Base-by-base conservation (phyloP, 495 filamentous ascomycete species). In the Trichoderma parareesei region DNA sequence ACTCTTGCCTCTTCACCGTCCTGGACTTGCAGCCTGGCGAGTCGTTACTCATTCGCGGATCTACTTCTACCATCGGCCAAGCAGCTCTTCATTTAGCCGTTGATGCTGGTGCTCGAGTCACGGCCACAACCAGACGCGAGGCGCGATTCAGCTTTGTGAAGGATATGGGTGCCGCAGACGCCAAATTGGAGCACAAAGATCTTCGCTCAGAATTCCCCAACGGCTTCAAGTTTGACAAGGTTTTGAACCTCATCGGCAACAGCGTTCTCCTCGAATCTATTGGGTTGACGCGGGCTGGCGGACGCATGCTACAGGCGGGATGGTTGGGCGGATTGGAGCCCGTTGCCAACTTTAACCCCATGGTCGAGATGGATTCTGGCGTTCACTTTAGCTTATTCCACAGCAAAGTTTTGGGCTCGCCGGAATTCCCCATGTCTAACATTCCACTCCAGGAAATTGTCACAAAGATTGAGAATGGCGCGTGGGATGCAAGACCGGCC, bases 381-480 rank as follows among this genome's bases (percentile, higher is more conserved):
- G 78, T 81, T n/a, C 78, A 83, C 65, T 80, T 83, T 65, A 81
- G 75, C 64, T 72, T 82, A 35, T 83, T 81, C 68, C 70, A 73
- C 13, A 79, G 78, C 60, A 72, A 73, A 38, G 75, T 74, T 9
- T 70, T 81, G 41, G 80, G 79, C 0, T 68, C 66, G 5, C 68
- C 68, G 1, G 79, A 73, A 6, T 80, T 82, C 62, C 76, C 76
- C 16, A 49, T 82, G 33, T 77, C 77, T 1, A 71, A 72, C 64
- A 68, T 82, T 13, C 79, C 79, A 4, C 65, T 83, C 40, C 74
- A 76, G 63, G 69, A 74, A 4, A 78, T 80, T 48, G 74, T 78
- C 6, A 38, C 69, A 5, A 61, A 61, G 42, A 67, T 74, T 62
- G 75, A 67, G 46, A 63, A 72, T n/a, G 70, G 68, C 9, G 57